These are phyloP conservation scores for Discostella pseudostelligera DNA, from an alignment of 108 stramenopile genomes.

Conservation along the genomic window DNA sequence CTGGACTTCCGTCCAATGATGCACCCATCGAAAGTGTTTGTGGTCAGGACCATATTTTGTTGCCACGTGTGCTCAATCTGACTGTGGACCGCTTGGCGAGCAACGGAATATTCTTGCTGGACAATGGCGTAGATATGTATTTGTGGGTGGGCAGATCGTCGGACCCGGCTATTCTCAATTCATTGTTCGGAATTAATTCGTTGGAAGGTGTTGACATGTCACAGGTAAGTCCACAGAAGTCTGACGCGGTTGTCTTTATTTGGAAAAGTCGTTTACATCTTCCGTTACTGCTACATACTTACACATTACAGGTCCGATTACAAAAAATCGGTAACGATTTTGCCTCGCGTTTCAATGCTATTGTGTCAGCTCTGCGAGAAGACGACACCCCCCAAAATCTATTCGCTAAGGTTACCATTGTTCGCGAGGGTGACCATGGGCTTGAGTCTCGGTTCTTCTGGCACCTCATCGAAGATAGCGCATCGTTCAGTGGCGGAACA, in stretches of 20 bases:
- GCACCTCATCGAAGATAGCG: constrained; percentile 95
- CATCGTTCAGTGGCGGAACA: constrained; percentile 91
- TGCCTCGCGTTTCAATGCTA: constrained; percentile 72
- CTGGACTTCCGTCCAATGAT: constrained; percentile 55
- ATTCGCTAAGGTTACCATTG: constrained; percentile 76
- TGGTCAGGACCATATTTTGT: constrained; percentile 68
- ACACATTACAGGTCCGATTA: constrained; percentile 34
- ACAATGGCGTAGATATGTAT: constrained; percentile 92
- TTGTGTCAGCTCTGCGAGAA: constrained; percentile 83
- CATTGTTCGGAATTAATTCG: constrained; percentile 86
- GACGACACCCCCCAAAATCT: constrained; percentile 54
- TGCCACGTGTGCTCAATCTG: constrained; percentile 81
- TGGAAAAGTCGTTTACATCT: not conserved
- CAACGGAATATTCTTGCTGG: constrained; percentile 90
- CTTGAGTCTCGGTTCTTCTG: constrained; percentile 91
- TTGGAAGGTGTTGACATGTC: constrained; percentile 83
- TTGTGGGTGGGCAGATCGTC: constrained; percentile 94
- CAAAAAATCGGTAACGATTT: constrained; percentile 68
- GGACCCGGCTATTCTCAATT: constrained; percentile 66
- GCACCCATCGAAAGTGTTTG: constrained; percentile 43
- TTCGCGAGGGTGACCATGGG: constrained; percentile 89
- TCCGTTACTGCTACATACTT: not conserved
- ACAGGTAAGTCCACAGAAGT: constrained; percentile 26
- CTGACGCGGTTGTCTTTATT: not conserved
- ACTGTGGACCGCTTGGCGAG: constrained; percentile 76